Evolutionary conservation across 2,329 filamentous ascomycete species (phyloP).

Genomic region (Orbilia javanica): DNA sequence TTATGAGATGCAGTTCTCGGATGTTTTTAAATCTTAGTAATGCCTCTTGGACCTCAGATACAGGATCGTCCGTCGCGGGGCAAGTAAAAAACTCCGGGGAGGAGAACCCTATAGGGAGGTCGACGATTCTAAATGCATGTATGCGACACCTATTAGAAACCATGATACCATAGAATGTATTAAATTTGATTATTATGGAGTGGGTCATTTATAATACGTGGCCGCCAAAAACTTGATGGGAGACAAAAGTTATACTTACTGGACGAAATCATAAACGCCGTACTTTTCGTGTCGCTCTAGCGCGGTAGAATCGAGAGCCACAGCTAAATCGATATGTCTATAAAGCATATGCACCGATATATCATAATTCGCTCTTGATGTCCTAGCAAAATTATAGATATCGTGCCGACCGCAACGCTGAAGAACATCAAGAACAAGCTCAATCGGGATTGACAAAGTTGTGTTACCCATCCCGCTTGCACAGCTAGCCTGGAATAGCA

Average conservation of each 20-base stretch:
- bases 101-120: constrained; percentile 17
- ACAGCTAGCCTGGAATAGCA: not conserved
- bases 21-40: constrained; percentile 31
- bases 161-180: not conserved
- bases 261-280: constrained; percentile 27
- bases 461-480: constrained; percentile 6
- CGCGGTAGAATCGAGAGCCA: constrained; percentile 19
- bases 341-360: constrained; percentile 24
- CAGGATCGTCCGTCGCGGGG: not conserved
- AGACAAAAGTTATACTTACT: not conserved
- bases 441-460: constrained; percentile 17
- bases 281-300: constrained; percentile 34
- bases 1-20: constrained; percentile 21
- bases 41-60: not conserved
- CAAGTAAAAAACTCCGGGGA: constrained; percentile 27
- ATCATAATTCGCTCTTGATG: constrained; percentile 21
- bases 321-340: constrained; percentile 16
- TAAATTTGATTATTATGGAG: too few relatives aligned
- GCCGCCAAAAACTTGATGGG: too few relatives aligned
- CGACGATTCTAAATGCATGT: constrained; percentile 3
- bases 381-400: constrained; percentile 28
- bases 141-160: too few relatives aligned
- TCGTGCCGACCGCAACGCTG: constrained; percentile 15
- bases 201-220: too few relatives aligned
- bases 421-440: constrained; percentile 36